Evolutionary conservation across 768 basidiomycete species (phyloP).

Genomic region (Omphalotus guepiniiformis): DNA sequence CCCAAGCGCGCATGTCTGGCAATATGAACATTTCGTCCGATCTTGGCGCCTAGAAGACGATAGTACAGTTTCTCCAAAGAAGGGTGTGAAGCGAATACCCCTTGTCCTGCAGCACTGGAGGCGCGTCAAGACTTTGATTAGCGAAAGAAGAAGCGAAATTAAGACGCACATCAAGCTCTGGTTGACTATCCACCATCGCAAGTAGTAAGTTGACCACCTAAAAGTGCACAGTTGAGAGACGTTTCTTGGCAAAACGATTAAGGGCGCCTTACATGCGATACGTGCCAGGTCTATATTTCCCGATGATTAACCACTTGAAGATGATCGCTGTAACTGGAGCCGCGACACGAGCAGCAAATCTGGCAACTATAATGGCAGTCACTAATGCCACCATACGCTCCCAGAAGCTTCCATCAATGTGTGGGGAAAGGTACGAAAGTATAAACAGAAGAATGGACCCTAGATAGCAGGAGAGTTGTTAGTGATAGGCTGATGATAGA

Average conservation of each 20-base stretch:
- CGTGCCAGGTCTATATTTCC: slow-evolving; percentile 33
- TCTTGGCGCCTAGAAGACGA: slow-evolving; percentile 40
- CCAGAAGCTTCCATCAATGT: slow-evolving; percentile 28
- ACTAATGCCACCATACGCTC: slow-evolving; percentile 30
- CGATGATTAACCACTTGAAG: slow-evolving; percentile 46
- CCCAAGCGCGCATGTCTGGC: slow-evolving; percentile 34
- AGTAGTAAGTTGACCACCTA: slow-evolving; percentile 38
- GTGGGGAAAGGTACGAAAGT: slow-evolving; percentile 29
- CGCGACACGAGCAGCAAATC: slow-evolving; percentile 29
- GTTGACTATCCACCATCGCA: slow-evolving; percentile 44
- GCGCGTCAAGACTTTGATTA: neutral
- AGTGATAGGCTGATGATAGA: neutral
- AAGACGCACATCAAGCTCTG: slow-evolving; percentile 26
- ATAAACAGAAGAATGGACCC: slow-evolving; percentile 38
- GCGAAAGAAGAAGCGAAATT: neutral
- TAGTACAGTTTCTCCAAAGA: slow-evolving; percentile 36
- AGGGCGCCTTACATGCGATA: slow-evolving; percentile 30
- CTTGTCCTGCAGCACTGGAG: slow-evolving; percentile 33
- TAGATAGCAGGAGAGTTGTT: slow-evolving; percentile 10
- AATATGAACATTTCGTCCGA: slow-evolving; percentile 37
- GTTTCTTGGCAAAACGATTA: neutral
- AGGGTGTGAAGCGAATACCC: slow-evolving; percentile 37
- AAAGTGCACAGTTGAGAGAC: neutral
- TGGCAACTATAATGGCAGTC: slow-evolving; percentile 29
- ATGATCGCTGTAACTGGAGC: slow-evolving; percentile 35